Conservation (phyloP, 345 rosid species). For the Eucalyptus regnans region DNA sequence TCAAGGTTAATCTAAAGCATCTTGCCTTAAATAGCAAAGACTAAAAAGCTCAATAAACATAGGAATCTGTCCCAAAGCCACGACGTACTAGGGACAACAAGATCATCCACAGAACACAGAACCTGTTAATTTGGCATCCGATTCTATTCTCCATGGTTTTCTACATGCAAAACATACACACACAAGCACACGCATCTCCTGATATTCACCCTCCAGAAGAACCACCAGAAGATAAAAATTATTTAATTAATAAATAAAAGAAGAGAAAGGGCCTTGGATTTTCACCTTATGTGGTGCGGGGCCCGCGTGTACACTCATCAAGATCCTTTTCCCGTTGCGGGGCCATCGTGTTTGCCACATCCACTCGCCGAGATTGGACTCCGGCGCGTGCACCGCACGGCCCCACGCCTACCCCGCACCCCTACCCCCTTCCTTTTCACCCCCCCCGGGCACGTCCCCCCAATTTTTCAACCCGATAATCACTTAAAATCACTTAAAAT, state of each 20-base stretch:
- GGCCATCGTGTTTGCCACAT: neutral
- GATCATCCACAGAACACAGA: neutral
- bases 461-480: neutral
- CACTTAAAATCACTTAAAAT: neutral
- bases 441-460: neutral
- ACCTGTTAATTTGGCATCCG: neutral
- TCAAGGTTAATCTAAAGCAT: neutral
- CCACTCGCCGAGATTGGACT: neutral
- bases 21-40: neutral
- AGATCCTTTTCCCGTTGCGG: neutral
- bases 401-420: neutral
- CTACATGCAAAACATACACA: neutral
- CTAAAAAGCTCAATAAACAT: neutral
- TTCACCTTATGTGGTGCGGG: neutral
- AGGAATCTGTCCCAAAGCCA: neutral
- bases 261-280: neutral
- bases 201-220: neutral
- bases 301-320: neutral
- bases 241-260: neutral
- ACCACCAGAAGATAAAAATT: neutral
- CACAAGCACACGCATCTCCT: neutral
- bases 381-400: neutral
- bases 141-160: neutral
- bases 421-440: neutral
- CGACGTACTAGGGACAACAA: neutral